Evolutionary conservation across 129 eudicot species (phyloP).

Genomic region (Flaveria bidentis): DNA sequence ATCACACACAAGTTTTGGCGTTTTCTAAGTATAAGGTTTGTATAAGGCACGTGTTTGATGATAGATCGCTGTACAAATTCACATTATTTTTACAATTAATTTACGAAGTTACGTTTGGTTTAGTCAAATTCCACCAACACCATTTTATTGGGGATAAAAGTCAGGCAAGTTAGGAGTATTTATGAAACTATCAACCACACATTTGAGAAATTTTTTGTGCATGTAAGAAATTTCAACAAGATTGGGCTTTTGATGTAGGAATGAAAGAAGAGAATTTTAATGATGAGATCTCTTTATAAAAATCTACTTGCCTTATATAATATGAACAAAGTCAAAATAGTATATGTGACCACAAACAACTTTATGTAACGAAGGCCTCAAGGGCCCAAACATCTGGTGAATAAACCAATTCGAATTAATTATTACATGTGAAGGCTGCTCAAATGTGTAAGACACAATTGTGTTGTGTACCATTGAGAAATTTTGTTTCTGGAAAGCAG

Average conservation of each 20-base stretch:
- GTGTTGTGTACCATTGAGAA: neutral
- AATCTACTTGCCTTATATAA: neutral
- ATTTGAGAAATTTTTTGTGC: slow-evolving; percentile 13
- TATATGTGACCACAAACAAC: slow-evolving; percentile 1
- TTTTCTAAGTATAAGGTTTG: slow-evolving; percentile 2
- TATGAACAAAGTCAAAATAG: neutral
- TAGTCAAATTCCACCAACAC: neutral
- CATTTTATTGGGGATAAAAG: slow-evolving; percentile 10
- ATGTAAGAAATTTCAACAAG: neutral
- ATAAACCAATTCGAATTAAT: neutral
- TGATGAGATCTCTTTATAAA: slow-evolving; percentile 16
- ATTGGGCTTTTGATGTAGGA: neutral
- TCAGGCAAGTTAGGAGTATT: neutral
- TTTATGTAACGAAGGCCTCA: neutral
- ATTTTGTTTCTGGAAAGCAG: neutral
- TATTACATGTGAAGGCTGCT: slow-evolving; percentile 3
- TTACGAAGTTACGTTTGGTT: neutral
- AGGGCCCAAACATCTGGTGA: slow-evolving; percentile 16
- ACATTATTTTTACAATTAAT: neutral
- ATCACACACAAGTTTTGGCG: slow-evolving; percentile 9
- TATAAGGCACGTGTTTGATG: slow-evolving; percentile 16
- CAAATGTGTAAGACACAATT: neutral
- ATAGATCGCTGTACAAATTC: slow-evolving; percentile 7
- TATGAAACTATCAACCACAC: neutral
- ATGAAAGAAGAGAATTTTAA: neutral